These are phyloP conservation scores for Vararia minispora DNA, from an alignment of 768 basidiomycete genomes.

Conservation along the genomic window DNA sequence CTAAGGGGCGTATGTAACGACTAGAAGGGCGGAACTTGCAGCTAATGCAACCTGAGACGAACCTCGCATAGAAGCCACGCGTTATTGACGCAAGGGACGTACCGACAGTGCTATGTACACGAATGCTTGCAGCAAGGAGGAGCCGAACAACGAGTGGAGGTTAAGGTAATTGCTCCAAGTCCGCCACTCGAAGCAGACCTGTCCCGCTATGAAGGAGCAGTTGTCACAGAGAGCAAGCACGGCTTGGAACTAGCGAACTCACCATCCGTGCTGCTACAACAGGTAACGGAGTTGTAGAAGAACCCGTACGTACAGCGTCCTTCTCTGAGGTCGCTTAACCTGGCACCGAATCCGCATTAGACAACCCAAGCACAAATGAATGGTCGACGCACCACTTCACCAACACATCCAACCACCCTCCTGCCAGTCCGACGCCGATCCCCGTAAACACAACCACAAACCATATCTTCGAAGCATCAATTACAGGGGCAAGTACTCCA, in stretches of 20 bases:
- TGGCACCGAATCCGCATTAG: conserved; percentile 15
- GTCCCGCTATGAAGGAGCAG: conserved; percentile 36
- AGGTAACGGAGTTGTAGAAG: conserved; percentile 62
- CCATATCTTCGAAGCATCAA: conserved; percentile 54
- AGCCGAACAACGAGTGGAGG: conserved; percentile 42
- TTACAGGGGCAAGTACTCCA: conserved; percentile 40
- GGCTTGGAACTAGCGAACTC: conserved; percentile 16
- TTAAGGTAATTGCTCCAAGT: conserved; percentile 54
- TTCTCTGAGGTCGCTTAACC: conserved; percentile 61
- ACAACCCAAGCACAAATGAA: background rate
- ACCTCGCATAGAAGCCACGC: too few species aligned
- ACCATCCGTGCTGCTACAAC: conserved; percentile 56
- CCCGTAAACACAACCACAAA: conserved; percentile 58
- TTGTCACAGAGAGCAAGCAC: conserved; percentile 1
- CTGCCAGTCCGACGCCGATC: conserved; percentile 53
- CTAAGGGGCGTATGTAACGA: conserved; percentile 61
- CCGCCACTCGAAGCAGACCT: conserved; percentile 54
- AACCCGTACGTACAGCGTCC: conserved; percentile 59
- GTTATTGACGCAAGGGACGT: conserved; percentile 17
- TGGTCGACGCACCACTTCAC: conserved; percentile 49
- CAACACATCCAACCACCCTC: conserved; percentile 63
- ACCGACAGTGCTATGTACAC: conserved; percentile 58
- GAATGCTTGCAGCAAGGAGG: conserved; percentile 53
- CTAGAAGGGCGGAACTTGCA: conserved; percentile 50
- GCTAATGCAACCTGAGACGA: conserved; percentile 52